Base-by-base conservation (phyloP, 148 eudicot genomes). In the Chenopodium quinoa region DNA sequence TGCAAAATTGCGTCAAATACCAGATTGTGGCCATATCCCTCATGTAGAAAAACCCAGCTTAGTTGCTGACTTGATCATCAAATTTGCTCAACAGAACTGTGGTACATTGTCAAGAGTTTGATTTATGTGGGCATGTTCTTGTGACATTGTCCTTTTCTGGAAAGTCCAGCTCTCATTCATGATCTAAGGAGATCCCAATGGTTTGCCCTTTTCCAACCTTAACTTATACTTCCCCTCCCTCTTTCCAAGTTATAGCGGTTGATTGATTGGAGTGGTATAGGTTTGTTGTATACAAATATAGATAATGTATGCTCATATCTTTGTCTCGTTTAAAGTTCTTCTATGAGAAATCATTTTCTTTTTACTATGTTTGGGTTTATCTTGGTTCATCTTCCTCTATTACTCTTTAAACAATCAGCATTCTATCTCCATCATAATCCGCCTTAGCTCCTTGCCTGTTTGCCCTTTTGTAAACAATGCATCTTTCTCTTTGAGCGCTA, bases 21-120 rank as follows among this genome's bases (percentile, higher is more conserved):
- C 94, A 76, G 94, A 91, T 37, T 96, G 98, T 77, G 99, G 99
- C 46, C 99, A 96, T 82, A 80, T 96, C 76, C 99, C 99, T 16
- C 99, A 96, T 37, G 97, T 96, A 22, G 97, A 96, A 81, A 92
- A 89, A 81, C 98, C 99, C 2, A 79, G 60, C 16, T 83, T 83
- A 48, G 92, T 88, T 48, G 88, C 93, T 23, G 85, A 90, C 71
- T 80, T 96, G 78, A 93, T 96, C 16, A 29, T 71, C 67, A 85
- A 91, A 60, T 96, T 96, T 84, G 84, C 85, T 62, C 84, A 70
- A 81, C 52, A 71, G 40, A 80, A 65, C 0, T 52, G 68, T 48
- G 78, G 20, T 73, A 4, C 48, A 23, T 12, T 73, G 60, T 73
- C 31, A 11, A 73, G 34, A 72, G 29, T 72, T 73, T 73, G 76